Evolutionary conservation across 2,329 filamentous ascomycete species (phyloP).

Genomic region (Xylaria sp.): DNA sequence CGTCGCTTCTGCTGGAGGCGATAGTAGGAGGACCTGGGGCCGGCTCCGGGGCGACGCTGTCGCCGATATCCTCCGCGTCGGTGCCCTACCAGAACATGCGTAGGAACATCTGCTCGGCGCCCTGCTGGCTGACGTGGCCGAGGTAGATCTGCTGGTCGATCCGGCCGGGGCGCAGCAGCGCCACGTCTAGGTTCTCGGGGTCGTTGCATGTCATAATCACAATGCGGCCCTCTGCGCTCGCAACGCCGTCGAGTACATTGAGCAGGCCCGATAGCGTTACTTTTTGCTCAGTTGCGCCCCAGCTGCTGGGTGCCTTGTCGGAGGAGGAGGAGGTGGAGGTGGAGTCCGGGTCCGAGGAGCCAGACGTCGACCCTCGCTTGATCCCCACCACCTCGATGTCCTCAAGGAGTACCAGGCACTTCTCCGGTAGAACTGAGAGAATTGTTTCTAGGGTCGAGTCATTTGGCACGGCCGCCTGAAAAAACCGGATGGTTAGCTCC

Average conservation of each 20-base stretch:
- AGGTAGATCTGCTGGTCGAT: slow-evolving; percentile 68
- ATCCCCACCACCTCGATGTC: slow-evolving; percentile 59
- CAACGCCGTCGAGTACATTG: slow-evolving; percentile 72
- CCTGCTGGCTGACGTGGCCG: slow-evolving; percentile 47
- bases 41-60: slow-evolving; percentile 16
- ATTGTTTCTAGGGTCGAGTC: too few species aligned
- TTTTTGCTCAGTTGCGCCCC: too few species aligned
- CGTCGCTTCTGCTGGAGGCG: not conserved
- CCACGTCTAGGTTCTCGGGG: slow-evolving; percentile 64
- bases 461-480: too few species aligned
- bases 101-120: slow-evolving; percentile 50
- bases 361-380: slow-evolving; percentile 21
- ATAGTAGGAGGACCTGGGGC: too few species aligned
- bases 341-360: too few species aligned
- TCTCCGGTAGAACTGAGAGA: too few species aligned
- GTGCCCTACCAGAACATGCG: slow-evolving; percentile 48
- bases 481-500: too few species aligned
- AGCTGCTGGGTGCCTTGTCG: too few species aligned
- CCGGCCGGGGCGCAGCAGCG: slow-evolving; percentile 66
- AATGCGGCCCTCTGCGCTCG: slow-evolving; percentile 69
- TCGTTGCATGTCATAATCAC: slow-evolving; percentile 76
- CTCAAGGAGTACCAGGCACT: slow-evolving; percentile 55
- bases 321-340: too few species aligned
- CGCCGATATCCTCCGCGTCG: slow-evolving; percentile 15
- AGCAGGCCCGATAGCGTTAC: slow-evolving; percentile 69